Evolutionary conservation across 108 stramenopile genomes (phyloP).

Genomic region (Skeletonema menzelii): DNA sequence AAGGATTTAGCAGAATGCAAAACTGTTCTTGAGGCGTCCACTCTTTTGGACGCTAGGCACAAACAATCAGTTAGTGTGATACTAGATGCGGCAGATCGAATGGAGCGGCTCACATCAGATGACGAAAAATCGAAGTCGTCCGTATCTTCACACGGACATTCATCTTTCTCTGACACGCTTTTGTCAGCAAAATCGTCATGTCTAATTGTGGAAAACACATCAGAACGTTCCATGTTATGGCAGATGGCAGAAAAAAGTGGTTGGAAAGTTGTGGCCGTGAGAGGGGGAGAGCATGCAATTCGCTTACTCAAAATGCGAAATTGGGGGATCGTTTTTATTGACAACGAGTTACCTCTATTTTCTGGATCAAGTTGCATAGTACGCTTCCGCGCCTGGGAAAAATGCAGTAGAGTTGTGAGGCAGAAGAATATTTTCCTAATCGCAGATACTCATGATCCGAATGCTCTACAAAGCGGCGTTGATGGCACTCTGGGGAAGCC

Average conservation of each 20-base stretch:
- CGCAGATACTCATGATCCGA: slow-evolving; percentile 20
- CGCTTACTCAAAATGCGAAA: slow-evolving; percentile 61
- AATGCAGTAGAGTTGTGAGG: slow-evolving; percentile 46
- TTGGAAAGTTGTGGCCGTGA: slow-evolving; percentile 52
- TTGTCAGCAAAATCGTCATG: neutral
- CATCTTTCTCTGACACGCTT: neutral
- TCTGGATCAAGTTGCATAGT: slow-evolving; percentile 40
- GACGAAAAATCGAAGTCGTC: slow-evolving; percentile 18
- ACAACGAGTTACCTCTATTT: slow-evolving; percentile 46
- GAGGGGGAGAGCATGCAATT: slow-evolving; percentile 51
- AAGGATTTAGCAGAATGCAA: slow-evolving; percentile 50
- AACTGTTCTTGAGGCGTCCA: slow-evolving; percentile 10
- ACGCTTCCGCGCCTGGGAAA: slow-evolving; percentile 70
- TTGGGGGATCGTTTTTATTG: slow-evolving; percentile 61
- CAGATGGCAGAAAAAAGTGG: slow-evolving; percentile 29
- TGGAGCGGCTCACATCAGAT: slow-evolving; percentile 7
- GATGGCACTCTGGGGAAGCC: slow-evolving; percentile 68
- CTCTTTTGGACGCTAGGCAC: slow-evolving; percentile 6
- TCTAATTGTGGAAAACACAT: slow-evolving; percentile 23
- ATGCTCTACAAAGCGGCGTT: slow-evolving; percentile 52
- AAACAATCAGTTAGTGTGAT: slow-evolving; percentile 2
- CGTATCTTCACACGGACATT: neutral
- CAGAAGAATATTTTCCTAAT: slow-evolving; percentile 58
- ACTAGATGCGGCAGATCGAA: slow-evolving; percentile 7
- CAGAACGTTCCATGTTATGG: slow-evolving; percentile 6